Percentiles rank a stretch among this genome's conserved stretches.
Conservation (phyloP, 1,284 basidiomycete species). For the Hypsizygus ulmarius region DNA sequence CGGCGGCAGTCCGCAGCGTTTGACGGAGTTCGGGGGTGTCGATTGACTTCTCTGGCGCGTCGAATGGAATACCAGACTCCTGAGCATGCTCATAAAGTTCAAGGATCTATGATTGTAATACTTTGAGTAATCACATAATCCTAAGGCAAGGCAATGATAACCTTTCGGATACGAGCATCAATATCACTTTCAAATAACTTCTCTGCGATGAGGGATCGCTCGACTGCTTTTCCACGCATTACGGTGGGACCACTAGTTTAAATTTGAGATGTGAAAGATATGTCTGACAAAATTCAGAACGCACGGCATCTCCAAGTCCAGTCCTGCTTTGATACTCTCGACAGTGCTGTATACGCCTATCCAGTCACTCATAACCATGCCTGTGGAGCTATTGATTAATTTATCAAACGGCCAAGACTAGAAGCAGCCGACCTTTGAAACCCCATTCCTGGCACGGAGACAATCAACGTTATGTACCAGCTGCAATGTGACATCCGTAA, state of each 20-base stretch:
- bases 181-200: constrained; percentile 40
- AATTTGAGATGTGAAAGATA: background rate
- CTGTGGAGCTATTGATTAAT: constrained; percentile 16
- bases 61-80: constrained; percentile 42
- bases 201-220: constrained; percentile 37
- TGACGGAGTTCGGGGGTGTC: constrained; percentile 43
- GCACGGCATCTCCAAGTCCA: constrained; percentile 59
- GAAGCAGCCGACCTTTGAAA: constrained; percentile 32
- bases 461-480: background rate
- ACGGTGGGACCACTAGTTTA: constrained; percentile 39
- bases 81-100: constrained; percentile 37
- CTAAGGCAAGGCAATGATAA: too few relatives aligned
- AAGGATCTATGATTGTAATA: constrained; percentile 32
- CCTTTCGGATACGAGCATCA: constrained; percentile 38
- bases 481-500: background rate
- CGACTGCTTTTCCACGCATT: constrained; percentile 45
- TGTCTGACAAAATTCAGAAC: constrained; percentile 8
- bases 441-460: constrained; percentile 38
- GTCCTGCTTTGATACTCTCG: constrained; percentile 51
- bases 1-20: constrained; percentile 42
- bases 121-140: background rate
- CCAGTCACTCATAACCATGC: constrained; percentile 52
- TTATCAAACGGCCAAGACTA: background rate
- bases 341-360: constrained; percentile 49
- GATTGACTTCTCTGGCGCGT: constrained; percentile 37